Evolutionary conservation across 371 early-diverging fungal species (phyloP), one percentile per base, ranked within the genome.

Genomic region (Apophysomyces sp.): DNA sequence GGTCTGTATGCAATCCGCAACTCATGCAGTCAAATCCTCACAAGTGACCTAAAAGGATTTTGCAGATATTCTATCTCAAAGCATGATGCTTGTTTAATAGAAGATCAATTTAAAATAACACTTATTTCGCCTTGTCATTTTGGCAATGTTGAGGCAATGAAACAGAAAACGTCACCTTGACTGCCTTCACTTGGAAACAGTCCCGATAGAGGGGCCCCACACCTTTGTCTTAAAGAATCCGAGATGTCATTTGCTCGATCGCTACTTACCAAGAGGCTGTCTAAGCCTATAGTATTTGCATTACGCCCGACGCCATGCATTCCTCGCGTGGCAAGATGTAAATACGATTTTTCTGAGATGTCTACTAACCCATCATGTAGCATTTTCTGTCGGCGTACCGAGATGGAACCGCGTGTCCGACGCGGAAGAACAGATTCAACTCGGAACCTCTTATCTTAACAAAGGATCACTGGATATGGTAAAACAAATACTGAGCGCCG

Each of bases 391-490:
- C 57, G 67, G 44, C 52, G 54, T 44, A 21, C 67, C 72, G 21
- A 52, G 61, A 28, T 67, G 61, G 9, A 73, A 80, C 55, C 70
- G 74, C 41, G 34, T 72, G 52, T 12, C 70, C 34, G 80, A 80
- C 56, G 81, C 81, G 6, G 72, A 77, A 31, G 73, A 74, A 41
- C 76, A 74, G 40, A 76, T 80, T 11, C 73, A 71, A 29, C 55
- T 67, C 26, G 81, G 81, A 6, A 60, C 78, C 6, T 74, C 77
- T 1, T 61, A 77, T 52, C 53, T 80, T 62, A 69, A 74, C 57
- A 62, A 77, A 32, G 81, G 81, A 2, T 72, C 76, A 8, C 60
- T 80, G 31, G 78, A 80, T 49, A 73, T 80, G 81, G 78, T 78
- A 77, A 58, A 9, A 49, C 15, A 27, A 30, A 15, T 1, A 29